These are phyloP conservation scores for Escovopsis sp. DNA, from an alignment of 2,329 filamentous ascomycete genomes.

Conservation along the genomic window DNA sequence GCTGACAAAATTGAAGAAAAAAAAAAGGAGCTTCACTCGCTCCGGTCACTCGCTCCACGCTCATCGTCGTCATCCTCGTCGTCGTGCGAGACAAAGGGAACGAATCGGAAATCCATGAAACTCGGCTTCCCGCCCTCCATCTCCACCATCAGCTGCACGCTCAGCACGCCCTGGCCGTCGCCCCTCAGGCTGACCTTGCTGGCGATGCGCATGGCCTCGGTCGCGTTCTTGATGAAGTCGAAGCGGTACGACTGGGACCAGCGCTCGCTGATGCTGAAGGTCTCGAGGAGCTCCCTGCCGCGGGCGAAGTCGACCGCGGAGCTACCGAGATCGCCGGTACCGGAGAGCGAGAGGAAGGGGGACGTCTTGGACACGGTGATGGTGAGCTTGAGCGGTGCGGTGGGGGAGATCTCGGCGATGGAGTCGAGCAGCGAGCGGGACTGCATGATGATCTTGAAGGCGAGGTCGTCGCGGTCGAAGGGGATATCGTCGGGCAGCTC, in stretches of 20 bases:
- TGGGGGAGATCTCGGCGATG: constrained; percentile 52
- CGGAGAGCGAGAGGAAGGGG: constrained; percentile 64
- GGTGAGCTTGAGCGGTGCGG: constrained; percentile 58
- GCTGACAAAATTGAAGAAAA: too few relatives aligned
- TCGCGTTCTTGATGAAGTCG: constrained; percentile 67
- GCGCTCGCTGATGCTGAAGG: constrained; percentile 47
- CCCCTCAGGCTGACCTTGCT: constrained; percentile 85
- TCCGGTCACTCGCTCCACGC: constrained; percentile 12
- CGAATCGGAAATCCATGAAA: constrained; percentile 73
- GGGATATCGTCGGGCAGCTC: constrained; percentile 69
- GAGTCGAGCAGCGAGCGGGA: constrained; percentile 58
- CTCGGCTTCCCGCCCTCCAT: constrained; percentile 54
- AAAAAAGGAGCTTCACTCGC: constrained; percentile 3
- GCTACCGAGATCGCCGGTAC: constrained; percentile 39
- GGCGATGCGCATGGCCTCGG: constrained; percentile 82
- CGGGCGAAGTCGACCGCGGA: constrained; percentile 53
- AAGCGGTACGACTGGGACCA: constrained; percentile 73
- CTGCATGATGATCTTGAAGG: constrained; percentile 92
- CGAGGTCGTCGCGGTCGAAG: constrained; percentile 63
- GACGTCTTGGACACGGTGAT: constrained; percentile 48
- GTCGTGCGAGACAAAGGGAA: constrained; percentile 54
- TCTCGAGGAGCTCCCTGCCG: constrained; percentile 56
- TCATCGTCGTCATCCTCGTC: constrained; percentile 17
- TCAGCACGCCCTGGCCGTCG: constrained; percentile 80
- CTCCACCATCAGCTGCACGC: constrained; percentile 92